Conservation (phyloP, 2,329 filamentous ascomycete species). For the Pseudocercospora pini-densiflorae region DNA sequence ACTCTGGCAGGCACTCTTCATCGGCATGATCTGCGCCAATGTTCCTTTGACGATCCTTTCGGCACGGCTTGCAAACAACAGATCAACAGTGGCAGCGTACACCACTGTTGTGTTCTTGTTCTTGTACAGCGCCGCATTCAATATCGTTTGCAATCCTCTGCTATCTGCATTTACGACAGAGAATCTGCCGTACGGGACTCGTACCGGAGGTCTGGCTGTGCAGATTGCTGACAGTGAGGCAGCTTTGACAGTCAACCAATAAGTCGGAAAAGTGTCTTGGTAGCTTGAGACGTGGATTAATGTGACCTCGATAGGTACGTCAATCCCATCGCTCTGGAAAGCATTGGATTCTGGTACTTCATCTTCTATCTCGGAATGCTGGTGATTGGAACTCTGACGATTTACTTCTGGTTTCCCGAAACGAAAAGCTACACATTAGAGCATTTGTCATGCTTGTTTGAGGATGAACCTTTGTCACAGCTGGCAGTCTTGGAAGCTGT, state of each 20-base stretch:
- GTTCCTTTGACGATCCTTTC: conserved; percentile 44
- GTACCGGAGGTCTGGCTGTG: conserved; percentile 63
- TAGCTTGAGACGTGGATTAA: neutral
- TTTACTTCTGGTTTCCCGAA: conserved; percentile 68
- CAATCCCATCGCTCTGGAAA: conserved; percentile 27
- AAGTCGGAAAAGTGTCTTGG: neutral
- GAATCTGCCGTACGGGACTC: conserved; percentile 62
- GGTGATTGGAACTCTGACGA: conserved; percentile 25
- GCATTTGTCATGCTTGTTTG: conserved; percentile 73
- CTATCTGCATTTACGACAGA: conserved; percentile 67
- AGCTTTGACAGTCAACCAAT: conserved; percentile 9
- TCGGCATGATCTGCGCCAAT: conserved; percentile 52
- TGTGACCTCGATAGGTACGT: conserved; percentile 15
- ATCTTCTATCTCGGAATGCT: conserved; percentile 24
- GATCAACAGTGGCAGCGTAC: conserved; percentile 5
- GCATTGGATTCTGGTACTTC: conserved; percentile 26
- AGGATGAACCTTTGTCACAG: conserved; percentile 11
- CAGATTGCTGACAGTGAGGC: conserved; percentile 38
- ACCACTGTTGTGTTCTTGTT: conserved; percentile 43
- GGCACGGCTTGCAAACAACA: neutral
- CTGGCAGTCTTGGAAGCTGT: neutral
- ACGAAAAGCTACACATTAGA: conserved; percentile 75
- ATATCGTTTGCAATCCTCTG: conserved; percentile 69
- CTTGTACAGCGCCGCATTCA: conserved; percentile 62
- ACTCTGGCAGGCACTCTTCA: conserved; percentile 49